These are phyloP conservation scores for Yamadazyma phyllophila DNA, from an alignment of 805 yeast genomes.

Conservation along the genomic window DNA sequence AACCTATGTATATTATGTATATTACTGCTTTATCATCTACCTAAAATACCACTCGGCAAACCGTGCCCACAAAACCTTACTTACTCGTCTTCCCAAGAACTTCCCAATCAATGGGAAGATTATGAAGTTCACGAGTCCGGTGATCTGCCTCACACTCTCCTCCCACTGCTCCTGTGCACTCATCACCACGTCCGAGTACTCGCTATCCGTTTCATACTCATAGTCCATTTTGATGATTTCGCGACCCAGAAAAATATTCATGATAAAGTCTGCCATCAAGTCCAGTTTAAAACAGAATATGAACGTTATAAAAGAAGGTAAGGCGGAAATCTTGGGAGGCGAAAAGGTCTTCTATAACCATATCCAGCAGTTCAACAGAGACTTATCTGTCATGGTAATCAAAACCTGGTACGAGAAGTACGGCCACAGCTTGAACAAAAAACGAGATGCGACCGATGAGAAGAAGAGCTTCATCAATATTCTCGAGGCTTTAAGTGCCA, in stretches of 20 bases:
- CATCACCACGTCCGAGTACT: conserved; percentile 19
- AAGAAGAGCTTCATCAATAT: conserved; percentile 48
- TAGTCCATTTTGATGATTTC: conserved; percentile 7
- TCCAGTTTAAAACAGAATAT: conserved; percentile 10
- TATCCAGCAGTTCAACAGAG: conserved; percentile 95
- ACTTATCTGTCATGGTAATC: conserved; percentile 79
- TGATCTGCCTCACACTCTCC: conserved; percentile 59
- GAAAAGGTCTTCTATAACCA: conserved; percentile 92
- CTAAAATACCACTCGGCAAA: conserved; percentile 32
- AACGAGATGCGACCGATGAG: conserved; percentile 14
- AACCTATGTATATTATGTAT: not conserved
- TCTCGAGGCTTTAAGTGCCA: conserved; percentile 89
- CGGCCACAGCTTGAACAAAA: conserved; percentile 12
- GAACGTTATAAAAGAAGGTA: conserved; percentile 63
- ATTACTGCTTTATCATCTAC: not conserved
- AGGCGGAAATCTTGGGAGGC: conserved; percentile 74
- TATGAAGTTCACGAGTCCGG: conserved; percentile 56
- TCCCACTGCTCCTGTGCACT: conserved; percentile 75
- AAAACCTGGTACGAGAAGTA: conserved; percentile 71
- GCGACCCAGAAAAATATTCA: conserved; percentile 6
- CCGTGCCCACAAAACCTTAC: conserved; percentile 40
- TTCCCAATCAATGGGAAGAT: conserved; percentile 67
- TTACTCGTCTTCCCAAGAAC: conserved; percentile 60
- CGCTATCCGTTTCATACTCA: conserved; percentile 14
- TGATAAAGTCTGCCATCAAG: conserved; percentile 2